A percentile compares a stretch with the other conserved stretches of the same genome.
These are phyloP conservation scores for Pharnaceum exiguum DNA, from an alignment of 148 eudicot species.

Conservation along the genomic window DNA sequence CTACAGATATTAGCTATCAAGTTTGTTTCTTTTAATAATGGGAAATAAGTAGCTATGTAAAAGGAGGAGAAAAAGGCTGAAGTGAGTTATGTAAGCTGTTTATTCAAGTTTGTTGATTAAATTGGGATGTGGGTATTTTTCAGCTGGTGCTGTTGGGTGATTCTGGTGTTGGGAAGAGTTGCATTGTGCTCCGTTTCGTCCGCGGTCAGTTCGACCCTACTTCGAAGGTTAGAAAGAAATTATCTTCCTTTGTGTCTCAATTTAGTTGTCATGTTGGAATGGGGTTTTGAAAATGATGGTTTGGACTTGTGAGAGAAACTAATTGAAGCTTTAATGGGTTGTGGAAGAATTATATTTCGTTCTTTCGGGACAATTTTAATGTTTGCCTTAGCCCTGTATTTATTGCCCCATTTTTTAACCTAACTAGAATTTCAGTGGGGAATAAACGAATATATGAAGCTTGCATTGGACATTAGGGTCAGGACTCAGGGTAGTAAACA, in stretches of 20 bases:
- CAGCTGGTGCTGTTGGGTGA: conserved; percentile 35
- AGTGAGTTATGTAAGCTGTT: background rate
- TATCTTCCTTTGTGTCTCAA: background rate
- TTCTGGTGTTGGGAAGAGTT: conserved; percentile 40
- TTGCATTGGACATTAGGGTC: too few relatives aligned
- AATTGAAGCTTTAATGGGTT: too few relatives aligned
- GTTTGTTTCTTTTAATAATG: background rate
- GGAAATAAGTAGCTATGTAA: too few relatives aligned
- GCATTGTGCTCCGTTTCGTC: conserved; percentile 43
- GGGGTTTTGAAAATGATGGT: background rate
- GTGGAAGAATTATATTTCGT: background rate
- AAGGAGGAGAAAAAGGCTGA: too few relatives aligned
- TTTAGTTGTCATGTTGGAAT: conserved; percentile 2
- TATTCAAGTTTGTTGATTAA: background rate
- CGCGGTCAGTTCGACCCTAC: conserved; percentile 99
- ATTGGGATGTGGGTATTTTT: background rate
- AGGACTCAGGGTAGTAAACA: too few relatives aligned
- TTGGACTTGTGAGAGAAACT: background rate
- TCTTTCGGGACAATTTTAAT: too few relatives aligned
- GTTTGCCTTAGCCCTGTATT: too few relatives aligned
- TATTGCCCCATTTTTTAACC: too few relatives aligned
- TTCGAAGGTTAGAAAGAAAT: conserved; percentile 63
- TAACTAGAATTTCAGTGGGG: too few relatives aligned
- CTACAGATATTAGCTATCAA: background rate
- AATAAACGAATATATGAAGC: too few relatives aligned